Base-by-base conservation (phyloP, 192 early-diverging fungal genomes). In the Pilaira anomala region DNA sequence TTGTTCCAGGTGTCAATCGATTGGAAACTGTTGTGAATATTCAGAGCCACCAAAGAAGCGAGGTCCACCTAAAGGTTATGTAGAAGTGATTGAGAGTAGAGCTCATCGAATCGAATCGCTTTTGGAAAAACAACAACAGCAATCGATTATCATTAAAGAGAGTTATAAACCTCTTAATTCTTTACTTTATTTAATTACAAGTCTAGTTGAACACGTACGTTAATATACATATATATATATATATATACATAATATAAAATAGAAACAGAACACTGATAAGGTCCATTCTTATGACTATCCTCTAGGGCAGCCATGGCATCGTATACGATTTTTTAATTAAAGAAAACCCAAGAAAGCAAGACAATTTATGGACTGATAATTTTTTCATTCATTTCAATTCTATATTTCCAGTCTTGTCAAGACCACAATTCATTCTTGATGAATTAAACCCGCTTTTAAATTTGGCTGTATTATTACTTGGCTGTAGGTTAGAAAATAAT, bases 61-160 rank as follows among this genome's bases (percentile, higher is more conserved):
- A 50, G 91, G 91, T 4, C 91, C 91, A 21, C 88, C 89, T 18
- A 91, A 90, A 64, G 89, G 88, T 21, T 89, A 91, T 69, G 88
- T 93, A 18, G 91, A 92, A 50, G 83, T 82, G 4, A 85, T 93
- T 14, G 90, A 92, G 53, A 85, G 77, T 61, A 77, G 88, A 60
- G 71, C 90, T 41, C 84, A 85, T 70, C 75, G 85, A 30, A 83
- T 89, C 62, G 89, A 93, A 66, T 83, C 73, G 13, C 74, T 93
- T 21, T 73, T 91, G 9, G 42, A 50, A 29, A 60, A 53, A 48
- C 39, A 60, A 24, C 46, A 48, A 3, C 29, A 36, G n/a, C n/a
- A 55, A 29, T 18, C 18, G 30, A 18, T 55, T 18, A 30, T 36
- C 19, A 33, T 8, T 33, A 55, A 19, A 55, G 53, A 55, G n/a